Evolutionary conservation across 2,329 filamentous ascomycete species (phyloP), one percentile per base, ranked within the genome.

Genomic region (Diatrype stigma): DNA sequence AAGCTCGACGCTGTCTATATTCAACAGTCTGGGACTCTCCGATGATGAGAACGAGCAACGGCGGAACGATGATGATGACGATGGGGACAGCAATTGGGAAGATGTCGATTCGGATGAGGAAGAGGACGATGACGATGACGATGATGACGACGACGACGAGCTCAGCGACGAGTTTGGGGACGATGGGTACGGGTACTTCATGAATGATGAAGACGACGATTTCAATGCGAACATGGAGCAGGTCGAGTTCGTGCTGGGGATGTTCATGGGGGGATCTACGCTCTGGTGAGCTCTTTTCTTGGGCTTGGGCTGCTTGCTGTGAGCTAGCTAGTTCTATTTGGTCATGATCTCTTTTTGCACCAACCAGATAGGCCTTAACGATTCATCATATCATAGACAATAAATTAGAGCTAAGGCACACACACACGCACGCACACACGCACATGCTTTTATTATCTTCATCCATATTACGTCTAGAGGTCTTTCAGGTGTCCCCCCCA

Each of bases 51-150:
- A 17, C 14, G 34, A 30, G 34, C 6, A 37, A 37, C 6, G 34
- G 17, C 30, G 22, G 17, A 17, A 21, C 14, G 32, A 22, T 21
- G 42, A 17, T n/a, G 37, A 30, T 22, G 47, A 44, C 4, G 47
- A 49, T 14, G 38, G 22, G 3, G 38, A 42, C 11, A 40, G 35
- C 7, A 35, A 49, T 16, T 22, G 38, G 47, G 47, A 49, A n/a
- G 47, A 42, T 16, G 38, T 40, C 10, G 42, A 34, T 35, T 34
- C 47, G n/a, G 47, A 44, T n/a, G 47, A 49, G 16, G 40, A 32
- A 6, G 17, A 22, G 8, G 17, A 17, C 6, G 47, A 26, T n/a
- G 47, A 44, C 16, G 47, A 49, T 26, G 21, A 40, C 17, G 40
- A 44, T 16, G 40, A 44, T 23, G 22, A 28, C 21, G 40, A 42